phyloP scores from a whole-genome alignment of 2,329 filamentous ascomycete genomes.

The Phyllosticta citriasiana region DNA sequence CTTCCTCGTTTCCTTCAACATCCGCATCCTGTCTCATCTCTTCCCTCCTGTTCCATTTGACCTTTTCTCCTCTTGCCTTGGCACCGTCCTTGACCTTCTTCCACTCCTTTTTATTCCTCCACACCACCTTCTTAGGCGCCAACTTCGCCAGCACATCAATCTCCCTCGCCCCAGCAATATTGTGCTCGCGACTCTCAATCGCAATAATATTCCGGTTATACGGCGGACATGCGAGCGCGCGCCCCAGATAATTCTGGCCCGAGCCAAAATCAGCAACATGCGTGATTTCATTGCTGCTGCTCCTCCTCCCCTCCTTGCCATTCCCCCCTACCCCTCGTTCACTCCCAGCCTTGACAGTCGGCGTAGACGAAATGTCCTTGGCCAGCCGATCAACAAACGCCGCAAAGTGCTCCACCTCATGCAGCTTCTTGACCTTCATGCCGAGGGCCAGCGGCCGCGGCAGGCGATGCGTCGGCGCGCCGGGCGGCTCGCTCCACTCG shows the following conservation, averaged over 20 bases:
- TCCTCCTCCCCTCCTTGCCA: not conserved
- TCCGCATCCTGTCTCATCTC: constrained; percentile 18
- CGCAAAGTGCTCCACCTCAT: constrained; percentile 90
- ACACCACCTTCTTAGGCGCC: constrained; percentile 59
- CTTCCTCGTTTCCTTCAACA: not conserved
- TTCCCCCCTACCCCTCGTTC: not conserved
- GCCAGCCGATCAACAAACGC: constrained; percentile 66
- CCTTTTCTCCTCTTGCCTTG: constrained; percentile 28
- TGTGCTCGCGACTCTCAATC: constrained; percentile 77
- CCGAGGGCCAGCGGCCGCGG: constrained; percentile 68
- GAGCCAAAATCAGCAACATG: constrained; percentile 95
- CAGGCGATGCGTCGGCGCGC: not conserved
- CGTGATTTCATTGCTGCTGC: constrained; percentile 45
- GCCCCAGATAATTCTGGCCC: constrained; percentile 90
- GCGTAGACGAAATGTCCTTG: constrained; percentile 33
- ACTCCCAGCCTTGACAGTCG: not conserved
- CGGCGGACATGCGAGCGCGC: constrained; percentile 72
- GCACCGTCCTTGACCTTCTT: constrained; percentile 28
- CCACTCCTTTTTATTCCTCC: constrained; percentile 76
- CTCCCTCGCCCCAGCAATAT: constrained; percentile 73
- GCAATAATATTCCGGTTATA: constrained; percentile 84
- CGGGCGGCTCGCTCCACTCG: constrained; percentile 36
- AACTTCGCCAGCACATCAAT: constrained; percentile 78
- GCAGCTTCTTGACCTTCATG: constrained; percentile 93
- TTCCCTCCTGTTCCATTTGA: constrained; percentile 25